Percentiles rank a stretch among this genome's conserved stretches.
Conservation (phyloP, 495 filamentous ascomycete genomes). For the Aspergillus hancockii region DNA sequence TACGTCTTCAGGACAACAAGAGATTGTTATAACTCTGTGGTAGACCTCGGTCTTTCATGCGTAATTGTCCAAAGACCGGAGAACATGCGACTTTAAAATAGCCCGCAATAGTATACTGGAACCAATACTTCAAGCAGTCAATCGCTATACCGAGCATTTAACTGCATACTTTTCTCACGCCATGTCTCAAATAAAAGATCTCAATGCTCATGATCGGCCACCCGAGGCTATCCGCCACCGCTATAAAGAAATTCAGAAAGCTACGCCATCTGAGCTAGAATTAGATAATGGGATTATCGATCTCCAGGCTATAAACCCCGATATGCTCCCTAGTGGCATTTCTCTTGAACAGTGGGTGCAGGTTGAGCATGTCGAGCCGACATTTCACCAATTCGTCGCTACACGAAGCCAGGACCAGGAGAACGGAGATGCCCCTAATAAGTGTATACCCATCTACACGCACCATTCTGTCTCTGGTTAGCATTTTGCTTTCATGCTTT, state of each 20-base stretch:
- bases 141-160: background rate
- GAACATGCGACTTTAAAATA: background rate
- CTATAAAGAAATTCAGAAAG: conserved; percentile 66
- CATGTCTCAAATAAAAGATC: conserved; percentile 46
- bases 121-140: conserved; percentile 1
- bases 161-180: background rate
- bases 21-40: background rate
- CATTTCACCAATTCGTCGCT: conserved; percentile 35
- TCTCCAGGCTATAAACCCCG: conserved; percentile 37
- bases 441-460: conserved; percentile 49
- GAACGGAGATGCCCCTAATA: conserved; percentile 22
- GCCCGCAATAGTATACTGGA: background rate
- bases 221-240: conserved; percentile 61
- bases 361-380: conserved; percentile 33
- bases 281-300: conserved; percentile 52
- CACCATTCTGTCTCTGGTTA: conserved; percentile 45
- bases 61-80: background rate
- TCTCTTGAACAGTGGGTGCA: conserved; percentile 31
- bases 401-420: conserved; percentile 23
- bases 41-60: background rate
- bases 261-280: conserved; percentile 43
- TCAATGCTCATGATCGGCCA: conserved; percentile 71
- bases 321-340: conserved; percentile 30
- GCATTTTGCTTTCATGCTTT: conserved; percentile 13
- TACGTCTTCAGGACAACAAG: background rate